Conservation (phyloP, 129 eudicot species). For the Cynara cardunculus region DNA sequence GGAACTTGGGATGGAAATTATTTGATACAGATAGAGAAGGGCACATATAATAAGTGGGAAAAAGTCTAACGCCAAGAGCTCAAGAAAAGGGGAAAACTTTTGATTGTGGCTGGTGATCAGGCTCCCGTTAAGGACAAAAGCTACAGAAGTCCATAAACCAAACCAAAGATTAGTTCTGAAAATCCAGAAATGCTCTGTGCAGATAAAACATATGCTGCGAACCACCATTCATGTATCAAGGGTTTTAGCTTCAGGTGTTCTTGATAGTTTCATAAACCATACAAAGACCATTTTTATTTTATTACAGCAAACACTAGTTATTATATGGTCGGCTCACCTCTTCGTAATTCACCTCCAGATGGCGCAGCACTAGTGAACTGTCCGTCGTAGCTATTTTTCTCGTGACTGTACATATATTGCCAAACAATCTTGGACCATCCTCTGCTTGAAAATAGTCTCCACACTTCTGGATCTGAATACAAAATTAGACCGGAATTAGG, state of each 20-base stretch:
- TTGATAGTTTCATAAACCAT: neutral
- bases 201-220: neutral
- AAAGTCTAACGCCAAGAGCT: neutral
- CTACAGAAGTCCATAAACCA: neutral
- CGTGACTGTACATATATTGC: conserved; percentile 59
- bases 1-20: no score
- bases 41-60: neutral
- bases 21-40: neutral
- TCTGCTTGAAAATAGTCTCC: conserved; percentile 97
- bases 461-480: conserved; percentile 77
- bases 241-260: neutral
- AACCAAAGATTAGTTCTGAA: neutral
- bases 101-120: neutral
- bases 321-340: conserved; percentile 49
- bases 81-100: neutral
- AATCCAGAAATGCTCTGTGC: neutral
- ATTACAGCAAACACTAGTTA: conserved; percentile 11
- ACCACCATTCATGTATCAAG: neutral
- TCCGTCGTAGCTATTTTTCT: conserved; percentile 51
- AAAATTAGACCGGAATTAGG: neutral
- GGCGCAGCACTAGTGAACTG: conserved; percentile 65
- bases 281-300: conserved; percentile 6
- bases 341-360: conserved; percentile 71
- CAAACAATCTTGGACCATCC: conserved; percentile 86
- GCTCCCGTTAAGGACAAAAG: neutral